phyloP scores from a whole-genome alignment of 2,329 filamentous ascomycete genomes.

The Keithomyces neogunnii region DNA sequence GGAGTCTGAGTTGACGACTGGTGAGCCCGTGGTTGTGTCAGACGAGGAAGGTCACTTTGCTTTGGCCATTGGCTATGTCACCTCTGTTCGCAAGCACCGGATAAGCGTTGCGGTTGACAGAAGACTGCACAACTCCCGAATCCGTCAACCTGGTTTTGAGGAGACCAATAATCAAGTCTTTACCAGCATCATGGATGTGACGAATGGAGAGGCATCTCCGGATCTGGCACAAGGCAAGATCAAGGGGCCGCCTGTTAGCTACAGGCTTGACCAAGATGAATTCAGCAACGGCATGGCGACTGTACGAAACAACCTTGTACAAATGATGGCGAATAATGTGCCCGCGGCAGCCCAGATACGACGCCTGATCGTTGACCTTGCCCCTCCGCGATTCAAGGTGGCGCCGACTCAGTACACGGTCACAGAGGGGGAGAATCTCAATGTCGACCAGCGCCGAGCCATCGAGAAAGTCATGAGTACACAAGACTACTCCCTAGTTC shows the following conservation, averaged over 20 bases:
- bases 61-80: conserved; percentile 84
- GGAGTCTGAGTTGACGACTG: conserved; percentile 78
- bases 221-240: conserved; percentile 44
- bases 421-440: conserved; percentile 58
- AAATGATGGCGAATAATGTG: conserved; percentile 76
- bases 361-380: conserved; percentile 70
- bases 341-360: conserved; percentile 66
- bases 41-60: conserved; percentile 95
- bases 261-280: conserved; percentile 92
- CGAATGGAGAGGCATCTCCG: conserved; percentile 40
- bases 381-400: conserved; percentile 64
- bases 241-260: conserved; percentile 52
- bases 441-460: conserved; percentile 77
- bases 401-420: conserved; percentile 55
- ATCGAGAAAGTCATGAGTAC: conserved; percentile 95
- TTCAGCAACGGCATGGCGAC: conserved; percentile 97
- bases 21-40: conserved; percentile 92
- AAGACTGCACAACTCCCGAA: conserved; percentile 76
- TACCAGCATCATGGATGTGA: conserved; percentile 82
- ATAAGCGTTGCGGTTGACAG: conserved; percentile 89
- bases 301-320: conserved; percentile 86
- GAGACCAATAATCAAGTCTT: conserved; percentile 74
- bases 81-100: conserved; percentile 61
- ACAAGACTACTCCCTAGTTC: conserved; percentile 88
- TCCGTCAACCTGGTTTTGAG: conserved; percentile 68